phyloP scores from a whole-genome alignment of 2,329 filamentous ascomycete genomes.

The Onygenales sp. region DNA sequence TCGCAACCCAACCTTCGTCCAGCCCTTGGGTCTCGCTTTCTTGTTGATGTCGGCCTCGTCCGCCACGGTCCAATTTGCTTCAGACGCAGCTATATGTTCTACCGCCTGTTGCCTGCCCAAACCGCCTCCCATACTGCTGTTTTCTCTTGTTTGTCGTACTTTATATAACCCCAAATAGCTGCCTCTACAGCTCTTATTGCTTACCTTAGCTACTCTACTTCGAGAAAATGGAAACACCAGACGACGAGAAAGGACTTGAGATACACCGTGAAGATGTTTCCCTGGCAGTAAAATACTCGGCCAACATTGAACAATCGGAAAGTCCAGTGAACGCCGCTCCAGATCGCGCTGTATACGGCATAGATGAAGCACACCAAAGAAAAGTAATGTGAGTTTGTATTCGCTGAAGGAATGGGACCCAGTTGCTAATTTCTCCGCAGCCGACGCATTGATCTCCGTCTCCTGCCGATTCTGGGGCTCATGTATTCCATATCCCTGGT shows the following conservation, averaged over 20 bases:
- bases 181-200: no score
- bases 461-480: constrained; percentile 30
- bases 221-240: no score
- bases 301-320: background rate
- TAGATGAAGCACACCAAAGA: background rate
- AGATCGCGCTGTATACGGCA: background rate
- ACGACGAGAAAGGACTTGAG: background rate
- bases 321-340: background rate
- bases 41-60: no score
- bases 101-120: no score
- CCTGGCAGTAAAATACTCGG: background rate
- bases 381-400: background rate
- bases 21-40: no score
- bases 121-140: no score
- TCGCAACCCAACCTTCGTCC: no score
- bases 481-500: constrained; percentile 31
- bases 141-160: no score
- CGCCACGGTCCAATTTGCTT: no score
- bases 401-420: background rate
- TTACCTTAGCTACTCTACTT: no score
- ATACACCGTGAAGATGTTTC: background rate
- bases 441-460: constrained; percentile 23
- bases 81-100: no score
- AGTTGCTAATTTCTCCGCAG: background rate
- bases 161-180: no score